Percentiles rank a stretch among this genome's conserved stretches.
phyloP scores from a whole-genome alignment of 306 rosid genomes.

The Vigna radiata region DNA sequence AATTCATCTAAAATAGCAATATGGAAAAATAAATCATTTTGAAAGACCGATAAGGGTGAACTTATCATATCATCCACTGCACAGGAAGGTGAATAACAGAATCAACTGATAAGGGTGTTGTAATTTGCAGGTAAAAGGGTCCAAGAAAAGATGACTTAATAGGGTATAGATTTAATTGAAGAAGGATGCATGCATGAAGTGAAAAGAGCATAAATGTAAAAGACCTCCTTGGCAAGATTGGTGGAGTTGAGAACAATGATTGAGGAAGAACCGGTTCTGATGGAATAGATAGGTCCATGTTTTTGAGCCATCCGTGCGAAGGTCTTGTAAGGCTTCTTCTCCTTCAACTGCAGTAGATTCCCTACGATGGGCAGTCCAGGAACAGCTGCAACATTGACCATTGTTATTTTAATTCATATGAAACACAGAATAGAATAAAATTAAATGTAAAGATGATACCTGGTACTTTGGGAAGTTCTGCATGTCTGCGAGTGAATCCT shows the following conservation, averaged over 20 bases:
- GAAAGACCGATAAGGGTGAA: too few species aligned
- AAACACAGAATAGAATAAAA: not conserved
- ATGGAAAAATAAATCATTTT: not conserved
- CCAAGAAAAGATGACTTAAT: not conserved
- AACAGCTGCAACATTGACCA: slow-evolving; percentile 59
- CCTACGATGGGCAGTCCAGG: slow-evolving; percentile 86
- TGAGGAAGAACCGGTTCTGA: slow-evolving; percentile 82
- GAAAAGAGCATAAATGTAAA: not conserved
- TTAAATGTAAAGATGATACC: slow-evolving; percentile 44
- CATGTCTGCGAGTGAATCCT: not conserved
- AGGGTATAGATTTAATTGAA: not conserved
- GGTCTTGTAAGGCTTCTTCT: slow-evolving; percentile 93
- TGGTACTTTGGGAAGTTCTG: slow-evolving; percentile 71
- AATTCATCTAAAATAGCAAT: not conserved
- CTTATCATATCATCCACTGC: not conserved
- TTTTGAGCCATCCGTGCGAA: slow-evolving; percentile 71
- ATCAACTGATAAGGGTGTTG: not conserved
- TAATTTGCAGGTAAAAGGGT: too few species aligned
- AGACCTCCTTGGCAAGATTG: slow-evolving; percentile 80
- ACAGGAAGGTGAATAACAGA: not conserved
- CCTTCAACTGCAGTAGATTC: slow-evolving; percentile 88
- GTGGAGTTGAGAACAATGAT: slow-evolving; percentile 81
- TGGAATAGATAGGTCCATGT: slow-evolving; percentile 82
- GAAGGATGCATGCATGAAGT: not conserved
- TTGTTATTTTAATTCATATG: too few species aligned